Conservation (phyloP, 1,284 basidiomycete genomes). For the Ceratobasidium papillatum region DNA sequence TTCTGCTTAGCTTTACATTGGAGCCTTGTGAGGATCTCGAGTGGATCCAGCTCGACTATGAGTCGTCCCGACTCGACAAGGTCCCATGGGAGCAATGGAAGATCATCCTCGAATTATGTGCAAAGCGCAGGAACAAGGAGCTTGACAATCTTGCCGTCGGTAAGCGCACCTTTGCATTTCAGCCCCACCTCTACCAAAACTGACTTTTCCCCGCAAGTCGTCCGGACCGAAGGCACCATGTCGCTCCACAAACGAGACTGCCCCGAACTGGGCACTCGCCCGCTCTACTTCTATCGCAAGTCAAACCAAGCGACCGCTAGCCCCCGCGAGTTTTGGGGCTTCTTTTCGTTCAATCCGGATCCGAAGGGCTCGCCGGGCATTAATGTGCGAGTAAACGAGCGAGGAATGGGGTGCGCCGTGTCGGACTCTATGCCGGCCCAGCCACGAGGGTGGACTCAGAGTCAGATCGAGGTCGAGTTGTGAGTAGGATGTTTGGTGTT, state of each 20-base stretch:
- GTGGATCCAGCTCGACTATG: neutral
- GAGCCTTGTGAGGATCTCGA: slow-evolving; percentile 7
- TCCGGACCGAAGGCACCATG: neutral
- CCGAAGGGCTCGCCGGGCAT: slow-evolving; percentile 18
- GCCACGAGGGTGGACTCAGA: neutral
- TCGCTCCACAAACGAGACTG: neutral
- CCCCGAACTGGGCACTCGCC: slow-evolving; percentile 28
- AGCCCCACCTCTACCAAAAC: neutral
- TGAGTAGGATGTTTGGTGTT: neutral
- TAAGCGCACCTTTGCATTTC: slow-evolving; percentile 2
- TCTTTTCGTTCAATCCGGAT: slow-evolving; percentile 15
- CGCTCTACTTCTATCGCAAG: slow-evolving; percentile 20
- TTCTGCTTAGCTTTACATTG: neutral
- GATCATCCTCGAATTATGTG: neutral
- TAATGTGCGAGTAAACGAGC: neutral
- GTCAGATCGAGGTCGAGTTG: neutral
- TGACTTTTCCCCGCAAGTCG: neutral
- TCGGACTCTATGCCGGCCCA: neutral
- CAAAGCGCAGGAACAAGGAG: neutral
- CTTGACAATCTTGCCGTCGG: slow-evolving; percentile 14
- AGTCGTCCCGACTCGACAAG: neutral
- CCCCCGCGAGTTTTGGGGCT: slow-evolving; percentile 29
- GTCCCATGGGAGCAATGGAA: slow-evolving; percentile 15
- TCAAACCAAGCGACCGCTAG: neutral
- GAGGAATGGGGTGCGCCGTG: neutral